Conservation (phyloP, 176 grass and related monocot genomes). For the Carex littledalei region DNA sequence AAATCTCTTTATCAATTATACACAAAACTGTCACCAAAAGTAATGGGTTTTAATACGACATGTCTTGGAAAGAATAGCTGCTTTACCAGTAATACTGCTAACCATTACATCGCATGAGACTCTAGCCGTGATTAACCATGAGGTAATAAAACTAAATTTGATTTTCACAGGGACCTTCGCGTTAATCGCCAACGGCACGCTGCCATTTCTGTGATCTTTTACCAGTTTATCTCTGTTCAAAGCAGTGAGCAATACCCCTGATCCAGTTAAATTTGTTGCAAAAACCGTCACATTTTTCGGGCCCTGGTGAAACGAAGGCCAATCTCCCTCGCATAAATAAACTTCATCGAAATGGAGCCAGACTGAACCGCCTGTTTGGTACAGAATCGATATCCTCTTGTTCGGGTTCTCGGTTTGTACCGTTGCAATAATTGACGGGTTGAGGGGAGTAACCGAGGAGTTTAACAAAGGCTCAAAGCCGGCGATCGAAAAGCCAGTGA, state of each 20-base stretch:
- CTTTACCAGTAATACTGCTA: conserved; percentile 27
- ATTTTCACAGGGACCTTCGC: conserved; percentile 34
- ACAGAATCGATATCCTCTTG: conserved; percentile 42
- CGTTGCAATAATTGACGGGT: conserved; percentile 30
- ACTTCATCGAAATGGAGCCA: conserved; percentile 30
- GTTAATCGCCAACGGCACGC: conserved; percentile 47
- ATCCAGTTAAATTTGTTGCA: conserved; percentile 14
- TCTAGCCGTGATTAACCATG: conserved; percentile 56
- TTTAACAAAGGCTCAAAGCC: conserved; percentile 26
- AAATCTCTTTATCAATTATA: neutral
- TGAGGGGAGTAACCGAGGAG: neutral
- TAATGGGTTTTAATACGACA: conserved; percentile 18
- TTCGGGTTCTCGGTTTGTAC: conserved; percentile 65
- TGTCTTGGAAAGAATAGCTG: conserved; percentile 27
- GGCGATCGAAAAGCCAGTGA: conserved; percentile 36
- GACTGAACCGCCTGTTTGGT: conserved; percentile 46
- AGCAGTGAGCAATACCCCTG: conserved; percentile 24
- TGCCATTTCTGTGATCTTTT: conserved; percentile 11
- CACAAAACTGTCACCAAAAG: neutral
- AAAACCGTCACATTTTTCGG: conserved; percentile 58
- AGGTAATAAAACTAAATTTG: conserved; percentile 43
- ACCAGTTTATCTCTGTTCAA: neutral
- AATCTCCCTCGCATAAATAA: conserved; percentile 38
- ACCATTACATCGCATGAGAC: conserved; percentile 55
- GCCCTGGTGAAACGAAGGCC: conserved; percentile 61